Base-by-base conservation (phyloP, 1,284 basidiomycete species). In the Rhodotorula sp. region DNA sequence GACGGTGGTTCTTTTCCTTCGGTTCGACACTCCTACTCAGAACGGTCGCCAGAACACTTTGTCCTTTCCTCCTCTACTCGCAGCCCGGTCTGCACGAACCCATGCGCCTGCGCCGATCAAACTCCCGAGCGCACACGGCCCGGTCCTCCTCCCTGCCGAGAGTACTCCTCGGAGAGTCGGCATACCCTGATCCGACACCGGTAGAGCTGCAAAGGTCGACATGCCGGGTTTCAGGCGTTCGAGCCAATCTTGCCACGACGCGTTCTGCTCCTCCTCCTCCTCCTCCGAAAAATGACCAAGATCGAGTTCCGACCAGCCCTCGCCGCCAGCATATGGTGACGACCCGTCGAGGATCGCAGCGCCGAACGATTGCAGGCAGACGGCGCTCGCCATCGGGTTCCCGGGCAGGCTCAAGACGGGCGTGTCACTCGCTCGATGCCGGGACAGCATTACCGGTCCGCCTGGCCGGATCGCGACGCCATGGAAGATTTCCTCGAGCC, bases 371-470 rank as follows among this genome's bases (percentile, higher is more conserved):
- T 59, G 60, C 65, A 66, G 61, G 50, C 59, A 52, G 21, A 48
- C 65, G 1, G 65, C 65, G 49, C 59, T 60, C 43, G 65, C 65
- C 59, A 66, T 66, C 28, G 65, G 65, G 59, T 66, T 66, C 12
- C 65, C 65, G 28, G 65, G 65, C 14, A 66, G n/a, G 26, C 59
- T 60, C 31, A 66, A 34, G 21, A 66, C 45, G 3, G 65, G 65
- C 43, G 52, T 55, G 10, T 18, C 43, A 43, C 5, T 34, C 5
- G 19, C 23, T 48, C 10, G 2, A 45, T 60, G 52, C 6, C 38
- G 3, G 10, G 43, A 34, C 38, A 66, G 52, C 65, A 61, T 66
- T 43, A 66, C 65, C 6, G 65, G 65, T 1, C 49, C 65, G 28
- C 65, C 65, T 3, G 65, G 65, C 23, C 65, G 59, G 31, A 66